These are phyloP conservation scores for Triglochin maritima DNA, from an alignment of 106 monocot species.

Conservation along the genomic window DNA sequence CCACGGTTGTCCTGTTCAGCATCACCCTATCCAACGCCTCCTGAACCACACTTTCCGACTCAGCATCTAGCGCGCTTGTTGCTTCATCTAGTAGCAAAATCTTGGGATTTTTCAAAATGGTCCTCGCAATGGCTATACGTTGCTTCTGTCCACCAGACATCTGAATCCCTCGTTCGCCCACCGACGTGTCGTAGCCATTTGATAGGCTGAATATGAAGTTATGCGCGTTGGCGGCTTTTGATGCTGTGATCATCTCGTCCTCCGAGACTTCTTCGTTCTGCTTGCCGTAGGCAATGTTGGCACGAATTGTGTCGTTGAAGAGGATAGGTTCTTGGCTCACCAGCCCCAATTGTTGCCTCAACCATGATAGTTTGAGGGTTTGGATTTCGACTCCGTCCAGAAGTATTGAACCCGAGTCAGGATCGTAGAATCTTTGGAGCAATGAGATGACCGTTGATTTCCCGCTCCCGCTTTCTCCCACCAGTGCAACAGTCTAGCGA, in stretches of 20 bases:
- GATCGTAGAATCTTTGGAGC: conserved; percentile 71
- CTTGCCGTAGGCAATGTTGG: conserved; percentile 76
- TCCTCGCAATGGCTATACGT: conserved; percentile 5
- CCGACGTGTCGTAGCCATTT: conserved; percentile 50
- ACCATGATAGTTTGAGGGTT: conserved; percentile 43
- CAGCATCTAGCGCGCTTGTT: conserved; percentile 55
- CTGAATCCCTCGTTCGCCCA: conserved; percentile 57
- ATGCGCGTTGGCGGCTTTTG: conserved; percentile 59
- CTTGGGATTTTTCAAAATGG: conserved; percentile 1
- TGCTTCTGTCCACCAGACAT: conserved; percentile 19
- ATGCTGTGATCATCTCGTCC: conserved; percentile 47
- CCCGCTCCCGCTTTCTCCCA: conserved; percentile 78
- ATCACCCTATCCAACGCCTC: conserved; percentile 53
- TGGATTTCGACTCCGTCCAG: conserved; percentile 57
- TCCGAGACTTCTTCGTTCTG: conserved; percentile 30
- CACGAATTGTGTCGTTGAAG: conserved; percentile 62
- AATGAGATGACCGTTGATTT: conserved; percentile 65
- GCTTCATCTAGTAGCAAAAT: conserved; percentile 58
- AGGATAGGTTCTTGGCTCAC: conserved; percentile 68
- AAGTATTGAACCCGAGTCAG: conserved; percentile 44
- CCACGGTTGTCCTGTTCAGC: conserved; percentile 40
- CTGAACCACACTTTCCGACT: conserved; percentile 54
- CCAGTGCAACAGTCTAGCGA: conserved; percentile 57
- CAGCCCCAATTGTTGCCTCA: conserved; percentile 69
- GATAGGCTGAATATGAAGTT: conserved; percentile 42